Base-by-base conservation (phyloP, 192 early-diverging fungal genomes). In the Radiomyces spectabilis region DNA sequence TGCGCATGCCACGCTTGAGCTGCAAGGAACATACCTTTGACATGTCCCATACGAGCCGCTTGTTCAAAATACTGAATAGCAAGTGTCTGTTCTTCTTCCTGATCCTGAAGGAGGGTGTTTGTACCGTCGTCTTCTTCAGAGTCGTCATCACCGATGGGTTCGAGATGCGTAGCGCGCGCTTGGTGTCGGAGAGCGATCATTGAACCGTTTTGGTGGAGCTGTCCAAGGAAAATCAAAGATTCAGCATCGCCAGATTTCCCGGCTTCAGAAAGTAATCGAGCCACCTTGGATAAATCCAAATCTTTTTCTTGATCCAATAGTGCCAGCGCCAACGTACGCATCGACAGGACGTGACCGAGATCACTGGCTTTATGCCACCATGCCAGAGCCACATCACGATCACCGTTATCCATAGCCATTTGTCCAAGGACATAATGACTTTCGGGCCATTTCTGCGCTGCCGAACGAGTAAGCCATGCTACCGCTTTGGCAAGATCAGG, bases 331-430 rank as follows among this genome's bases (percentile, higher is more conserved):
- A 64, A 18, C 10, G 34, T 18, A 5, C 55, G 47, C 62, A 64
- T 64, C 4, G 62, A 35, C 1, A 42, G 4, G 1, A 64, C 32
- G 16, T 64, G 54, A 1, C 62, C 62, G 2, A 32, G 34, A 26
- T 57, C 54, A 19, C 47, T 43, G 7, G 62, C 53, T 30, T 35
- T 24, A 46, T 57, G 43, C 37, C 49, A 57, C 62, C 62, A 64
- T 9, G 40, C 29, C 13, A 55, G 29, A 12, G 62, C 54, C 3
- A 41, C 51, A 22, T 55, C 54, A 27, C 57, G 33, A 33, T 64
- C 44, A 2, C 41, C 22, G 27, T 27, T n/a, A 8, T 57, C 55
- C 30, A 43, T 46, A 15, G 55, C 21, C 16, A 57, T 34, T 13
- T 46, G 44, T 3, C 55, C 55, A n/a, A 57, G 41, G 22, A 38